Evolutionary conservation across 169 alveolate species (phyloP).

Genomic region (Plasmodium yoelii): DNA sequence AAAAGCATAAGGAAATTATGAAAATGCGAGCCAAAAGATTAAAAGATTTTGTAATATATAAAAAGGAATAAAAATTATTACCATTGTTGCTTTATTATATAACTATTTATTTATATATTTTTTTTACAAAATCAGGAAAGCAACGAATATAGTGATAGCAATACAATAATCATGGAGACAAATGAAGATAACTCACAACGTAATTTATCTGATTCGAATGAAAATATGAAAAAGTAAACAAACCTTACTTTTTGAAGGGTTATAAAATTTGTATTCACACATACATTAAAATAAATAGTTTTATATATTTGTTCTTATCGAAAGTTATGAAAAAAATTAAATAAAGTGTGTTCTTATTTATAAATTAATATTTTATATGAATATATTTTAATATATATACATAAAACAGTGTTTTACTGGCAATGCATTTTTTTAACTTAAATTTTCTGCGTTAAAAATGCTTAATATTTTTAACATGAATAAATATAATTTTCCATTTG

Average conservation of each 20-base stretch:
- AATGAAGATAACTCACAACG: conserved; percentile 23
- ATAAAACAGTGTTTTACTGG: too few relatives aligned
- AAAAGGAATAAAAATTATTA: conserved; percentile 17
- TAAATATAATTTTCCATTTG: too few relatives aligned
- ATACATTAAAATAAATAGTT: not conserved
- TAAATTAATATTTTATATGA: too few relatives aligned
- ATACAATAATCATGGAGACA: conserved; percentile 36
- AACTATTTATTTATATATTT: conserved; percentile 3
- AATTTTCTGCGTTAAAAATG: too few relatives aligned
- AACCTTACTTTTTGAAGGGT: conserved; percentile 40
- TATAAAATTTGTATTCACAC: conserved; percentile 1
- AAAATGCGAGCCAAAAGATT: conserved; percentile 38
- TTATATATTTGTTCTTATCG: not conserved
- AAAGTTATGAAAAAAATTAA: not conserved
- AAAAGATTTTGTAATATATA: conserved; percentile 16
- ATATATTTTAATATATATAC: too few relatives aligned
- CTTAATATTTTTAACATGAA: too few relatives aligned
- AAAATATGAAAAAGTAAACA: conserved; percentile 21
- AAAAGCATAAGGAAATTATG: conserved; percentile 66
- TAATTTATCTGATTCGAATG: conserved; percentile 32
- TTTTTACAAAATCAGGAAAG: conserved; percentile 5
- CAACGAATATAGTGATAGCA: conserved; percentile 1
- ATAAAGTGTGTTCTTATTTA: not conserved
- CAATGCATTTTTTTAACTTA: too few relatives aligned
- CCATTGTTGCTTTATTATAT: not conserved